Base-by-base conservation (phyloP, 306 rosid genomes). In the Ormosia emarginata region DNA sequence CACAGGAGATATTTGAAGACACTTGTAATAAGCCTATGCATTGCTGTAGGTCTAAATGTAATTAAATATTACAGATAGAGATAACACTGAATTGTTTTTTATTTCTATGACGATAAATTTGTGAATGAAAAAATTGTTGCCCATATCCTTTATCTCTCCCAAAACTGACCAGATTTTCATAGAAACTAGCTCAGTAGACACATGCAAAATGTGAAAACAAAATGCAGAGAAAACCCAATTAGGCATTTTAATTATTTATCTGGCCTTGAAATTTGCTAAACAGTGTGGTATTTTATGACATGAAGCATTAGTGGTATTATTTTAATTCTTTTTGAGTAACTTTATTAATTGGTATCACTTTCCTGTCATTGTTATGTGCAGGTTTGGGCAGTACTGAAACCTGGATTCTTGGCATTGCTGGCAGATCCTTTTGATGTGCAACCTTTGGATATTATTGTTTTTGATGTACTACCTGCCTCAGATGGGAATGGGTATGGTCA, bases 321-420 rank as follows among this genome's bases (percentile, higher is more conserved):
- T 72, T 47, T 46, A 63, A 58, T 74, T 18, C 18, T 14, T 53
- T 75, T 58, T 44, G 11, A 50, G 66, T 41, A 32, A 61, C 52
- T 79, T 69, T 15, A 43, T 46, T 63, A 39, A 24, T 0, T 24
- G 24, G 24, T 24, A 24, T 81, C 11, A 24, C 78, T 71, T 57
- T 68, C 76, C 49, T 79, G 43, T 67, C 71, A n/a, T 84, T 89
- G 57, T 75, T 67, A 10, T 68, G 50, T 87, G 77, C 88, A 96
- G 97, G 97, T 96, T 75, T 96, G 99, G 99, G 98, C 98, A 34
- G 94, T 96, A 72, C 77, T 96, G 55, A 96, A 96, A 83, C 98
- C 99, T 82, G 99, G 99, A 74, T 96, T 96, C 83, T 87, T 96
- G 84, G 99, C 97, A 72, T 91, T 96, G 82, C 89, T 96, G 87